A percentile compares a stretch with the other conserved stretches of the same genome.
Evolutionary conservation across 768 basidiomycete genomes (phyloP).

Genomic region (Lactifluus volemus): DNA sequence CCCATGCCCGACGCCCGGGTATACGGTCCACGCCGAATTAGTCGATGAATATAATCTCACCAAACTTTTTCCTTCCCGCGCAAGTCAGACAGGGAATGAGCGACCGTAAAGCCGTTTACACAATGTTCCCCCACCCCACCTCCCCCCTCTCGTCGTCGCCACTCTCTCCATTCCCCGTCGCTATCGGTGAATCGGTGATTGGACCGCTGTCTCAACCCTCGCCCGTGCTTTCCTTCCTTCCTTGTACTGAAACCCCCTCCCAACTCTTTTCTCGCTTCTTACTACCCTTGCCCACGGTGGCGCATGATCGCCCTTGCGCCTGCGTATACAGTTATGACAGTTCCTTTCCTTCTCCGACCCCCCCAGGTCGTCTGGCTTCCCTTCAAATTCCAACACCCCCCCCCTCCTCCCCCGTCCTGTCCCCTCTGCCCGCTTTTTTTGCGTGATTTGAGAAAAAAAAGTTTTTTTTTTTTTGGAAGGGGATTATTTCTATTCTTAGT

Average conservation of each 20-base stretch:
- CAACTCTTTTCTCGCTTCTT: neutral
- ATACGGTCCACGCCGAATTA: neutral
- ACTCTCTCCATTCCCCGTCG: too few relatives aligned
- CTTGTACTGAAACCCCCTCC: neutral
- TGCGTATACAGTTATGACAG: neutral
- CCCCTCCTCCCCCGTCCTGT: neutral
- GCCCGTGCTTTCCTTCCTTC: neutral
- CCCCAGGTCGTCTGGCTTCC: neutral
- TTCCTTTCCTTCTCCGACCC: neutral
- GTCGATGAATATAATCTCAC: neutral
- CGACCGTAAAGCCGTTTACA: neutral
- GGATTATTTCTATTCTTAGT: neutral
- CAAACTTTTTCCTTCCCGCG: neutral
- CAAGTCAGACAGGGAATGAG: neutral
- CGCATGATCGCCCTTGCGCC: slow-evolving; percentile 8
- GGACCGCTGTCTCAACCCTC: neutral
- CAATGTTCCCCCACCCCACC: neutral
- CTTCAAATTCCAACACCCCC: neutral
- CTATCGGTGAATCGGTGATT: neutral
- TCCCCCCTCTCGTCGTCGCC: neutral
- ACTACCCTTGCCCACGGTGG: neutral
- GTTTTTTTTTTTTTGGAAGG: neutral
- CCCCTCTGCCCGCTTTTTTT: neutral
- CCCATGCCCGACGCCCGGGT: slow-evolving; percentile 8
- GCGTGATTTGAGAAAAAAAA: neutral